Evolutionary conservation across 176 grass and related monocot species (phyloP), one percentile per base, ranked within the genome.

Genomic region (Alopecurus myosuroides): DNA sequence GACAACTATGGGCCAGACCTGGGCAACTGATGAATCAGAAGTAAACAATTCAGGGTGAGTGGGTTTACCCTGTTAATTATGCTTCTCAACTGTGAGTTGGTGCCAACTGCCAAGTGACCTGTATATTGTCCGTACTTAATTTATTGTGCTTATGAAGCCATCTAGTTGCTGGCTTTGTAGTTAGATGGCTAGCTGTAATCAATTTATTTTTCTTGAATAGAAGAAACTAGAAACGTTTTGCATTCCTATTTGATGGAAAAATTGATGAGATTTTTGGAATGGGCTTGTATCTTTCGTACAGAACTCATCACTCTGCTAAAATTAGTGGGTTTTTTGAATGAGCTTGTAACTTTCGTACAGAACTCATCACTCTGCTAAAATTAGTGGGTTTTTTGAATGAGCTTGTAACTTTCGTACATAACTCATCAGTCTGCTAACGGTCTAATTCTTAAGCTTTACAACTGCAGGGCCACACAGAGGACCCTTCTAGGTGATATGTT

Each of bases 1-100:
- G 97, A 99, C 97, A 80, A 99, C 97, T 35, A 77, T 96, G 65
- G 97, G 97, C 74, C 92, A 96, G 92, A 99, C 97, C 41, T 99
- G 97, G 97, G 97, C 97, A 86, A 82, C 94, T 2, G 93, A 99
- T 81, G 97, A 99, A 52, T 88, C 94, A 81, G 58, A 92, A 70
- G 60, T 88, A 70, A 92, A 73, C 78, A 85, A 87, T 61, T 79
- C 93, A 77, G 88, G 81, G 97, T 99, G 88, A 85, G 94, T 66
- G 42, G 30, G 25, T 85, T 84, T 77, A 29, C 5, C 36, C 15
- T 64, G 30, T 63, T 76, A 63, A 65, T 86, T 58, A 51, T 65
- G 35, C 42, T 85, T 83, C 19, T 70, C 55, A 70, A 40, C 18
- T 70, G 31, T 33, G 22, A 2, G 53, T 52, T 70, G 28, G 9